Evolutionary conservation across 1,284 basidiomycete species (phyloP), one percentile per base, ranked within the genome.

Genomic region (Cutaneotrichosporon cutaneum): DNA sequence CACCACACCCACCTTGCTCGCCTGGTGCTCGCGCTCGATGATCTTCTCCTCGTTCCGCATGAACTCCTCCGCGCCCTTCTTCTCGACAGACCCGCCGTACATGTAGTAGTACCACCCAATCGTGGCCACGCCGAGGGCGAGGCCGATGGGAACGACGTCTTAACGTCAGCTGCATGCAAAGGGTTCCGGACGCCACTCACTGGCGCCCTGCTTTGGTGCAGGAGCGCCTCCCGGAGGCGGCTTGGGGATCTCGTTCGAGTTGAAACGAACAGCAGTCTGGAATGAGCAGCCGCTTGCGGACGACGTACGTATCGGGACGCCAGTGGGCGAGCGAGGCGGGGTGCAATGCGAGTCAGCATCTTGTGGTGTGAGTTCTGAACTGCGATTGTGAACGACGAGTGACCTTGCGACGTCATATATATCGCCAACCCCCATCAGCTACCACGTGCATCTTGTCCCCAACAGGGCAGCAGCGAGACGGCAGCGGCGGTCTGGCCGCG

Each of bases 21-120:
- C 48, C 27, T 51, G 26, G 48, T 32, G 48, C 48, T 51, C 48
- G 48, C 48, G 48, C 48, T 32, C 14, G 26, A 51, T 18, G 18
- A 51, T 51, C 48, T 51, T 32, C 3, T 14, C 48, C 26, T 51
- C 16, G 27, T 32, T 18, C 48, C 22, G 32, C 27, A 30, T 8
- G n/a, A 30, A 51, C 26, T 32, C 9, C 18, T 30, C 18, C 10
- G 27, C 48, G 9, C 24, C 48, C 26, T 51, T n/a, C 26, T n/a
- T 30, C 27, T 51, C 48, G 27, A 30, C 26, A 10, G 26, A 7
- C 6, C 26, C 26, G 48, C 48, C 48, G 45, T 48, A 48, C 48
- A 51, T 51, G 48, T 30, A 51, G 24, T n/a, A 30, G 26, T 30
- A 51, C 48, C 24, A 30, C 6, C 4, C 26, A 7, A 16, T n/a